These are phyloP conservation scores for Hansenula anomala DNA, from an alignment of 1,139 yeast genomes.

Conservation along the genomic window DNA sequence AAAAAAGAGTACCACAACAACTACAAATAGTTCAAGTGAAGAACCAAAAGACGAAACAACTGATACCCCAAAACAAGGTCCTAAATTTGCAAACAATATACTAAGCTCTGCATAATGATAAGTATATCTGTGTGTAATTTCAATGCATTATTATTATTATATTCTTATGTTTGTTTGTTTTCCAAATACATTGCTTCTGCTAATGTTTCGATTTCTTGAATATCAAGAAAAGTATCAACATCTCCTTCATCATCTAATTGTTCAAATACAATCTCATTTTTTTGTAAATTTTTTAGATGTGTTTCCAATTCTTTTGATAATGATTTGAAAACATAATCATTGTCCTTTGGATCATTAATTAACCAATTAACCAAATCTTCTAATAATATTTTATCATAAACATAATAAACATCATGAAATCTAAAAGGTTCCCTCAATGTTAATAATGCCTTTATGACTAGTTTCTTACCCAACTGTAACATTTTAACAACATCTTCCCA, in stretches of 20 bases:
- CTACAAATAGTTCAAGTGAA: no score
- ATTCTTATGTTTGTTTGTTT: slow-evolving; percentile 14
- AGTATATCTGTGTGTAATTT: no score
- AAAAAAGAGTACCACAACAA: no score
- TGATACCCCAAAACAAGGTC: slow-evolving; percentile 11
- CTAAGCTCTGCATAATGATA: slow-evolving; percentile 15
- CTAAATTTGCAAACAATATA: slow-evolving; percentile 24
- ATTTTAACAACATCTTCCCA: slow-evolving; percentile 75
- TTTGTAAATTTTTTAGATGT: slow-evolving; percentile 20
- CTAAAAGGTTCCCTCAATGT: slow-evolving; percentile 71
- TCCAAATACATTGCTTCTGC: slow-evolving; percentile 45
- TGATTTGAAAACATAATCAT: slow-evolving; percentile 45
- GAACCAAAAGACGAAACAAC: background rate
- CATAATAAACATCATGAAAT: slow-evolving; percentile 81
- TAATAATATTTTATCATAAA: slow-evolving; percentile 73
- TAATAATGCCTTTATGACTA: slow-evolving; percentile 54
- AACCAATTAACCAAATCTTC: slow-evolving; percentile 84
- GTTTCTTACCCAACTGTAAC: slow-evolving; percentile 65
- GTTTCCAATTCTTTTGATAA: slow-evolving; percentile 63
- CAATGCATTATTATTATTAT: no score
- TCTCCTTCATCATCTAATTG: slow-evolving; percentile 27
- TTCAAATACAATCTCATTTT: slow-evolving; percentile 33
- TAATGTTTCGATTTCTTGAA: slow-evolving; percentile 47
- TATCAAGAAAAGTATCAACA: slow-evolving; percentile 30
- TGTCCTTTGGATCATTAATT: slow-evolving; percentile 48